Percentiles rank a stretch among this genome's conserved stretches.
Evolutionary conservation across 352 stramenopile genomes (phyloP).

Genomic region (Aphanomyces cochlioides): DNA sequence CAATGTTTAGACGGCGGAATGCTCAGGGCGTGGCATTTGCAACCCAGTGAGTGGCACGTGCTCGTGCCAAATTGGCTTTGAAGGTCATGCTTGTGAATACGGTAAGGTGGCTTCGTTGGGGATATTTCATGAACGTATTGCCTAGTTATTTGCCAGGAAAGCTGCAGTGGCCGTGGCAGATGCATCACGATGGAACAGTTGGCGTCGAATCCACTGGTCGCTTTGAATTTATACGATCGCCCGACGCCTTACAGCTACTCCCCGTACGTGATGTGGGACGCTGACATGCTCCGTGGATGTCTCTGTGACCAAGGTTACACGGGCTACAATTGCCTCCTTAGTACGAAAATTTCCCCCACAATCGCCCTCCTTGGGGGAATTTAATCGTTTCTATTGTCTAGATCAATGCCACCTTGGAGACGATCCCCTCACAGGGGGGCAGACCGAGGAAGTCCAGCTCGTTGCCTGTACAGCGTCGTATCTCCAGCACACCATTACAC

Average conservation of each 20-base stretch:
- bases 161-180: slow-evolving; percentile 48
- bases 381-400: background rate
- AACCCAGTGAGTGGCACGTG: slow-evolving; percentile 61
- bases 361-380: no score
- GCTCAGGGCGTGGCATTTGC: slow-evolving; percentile 70
- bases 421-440: slow-evolving; percentile 57
- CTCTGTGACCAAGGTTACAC: slow-evolving; percentile 62
- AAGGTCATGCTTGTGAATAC: slow-evolving; percentile 59
- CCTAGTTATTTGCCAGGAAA: slow-evolving; percentile 46
- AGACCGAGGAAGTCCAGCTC: slow-evolving; percentile 64
- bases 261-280: slow-evolving; percentile 56
- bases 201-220: slow-evolving; percentile 47
- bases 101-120: background rate
- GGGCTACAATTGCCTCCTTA: slow-evolving; percentile 50
- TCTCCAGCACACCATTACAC: slow-evolving; percentile 49
- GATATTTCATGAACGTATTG: background rate
- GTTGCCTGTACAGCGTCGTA: slow-evolving; percentile 58
- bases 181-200: slow-evolving; percentile 68
- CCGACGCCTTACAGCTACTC: slow-evolving; percentile 42
- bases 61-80: slow-evolving; percentile 78
- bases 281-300: slow-evolving; percentile 71
- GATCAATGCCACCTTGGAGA: slow-evolving; percentile 57
- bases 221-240: slow-evolving; percentile 52
- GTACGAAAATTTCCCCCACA: background rate
- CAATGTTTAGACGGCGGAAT: slow-evolving; percentile 36